These are phyloP conservation scores for Silybum marianum DNA, from an alignment of 129 eudicot genomes.

Conservation along the genomic window DNA sequence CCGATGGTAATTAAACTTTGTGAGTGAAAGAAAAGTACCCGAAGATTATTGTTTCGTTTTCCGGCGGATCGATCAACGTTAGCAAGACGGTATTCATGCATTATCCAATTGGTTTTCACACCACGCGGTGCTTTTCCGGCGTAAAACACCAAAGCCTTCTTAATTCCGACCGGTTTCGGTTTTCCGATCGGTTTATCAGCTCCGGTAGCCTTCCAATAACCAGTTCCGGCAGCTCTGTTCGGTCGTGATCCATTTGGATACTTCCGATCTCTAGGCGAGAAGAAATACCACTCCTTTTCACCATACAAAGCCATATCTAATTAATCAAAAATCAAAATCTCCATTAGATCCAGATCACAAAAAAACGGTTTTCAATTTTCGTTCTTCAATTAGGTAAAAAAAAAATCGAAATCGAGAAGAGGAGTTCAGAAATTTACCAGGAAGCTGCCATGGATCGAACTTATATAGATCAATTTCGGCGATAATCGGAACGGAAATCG, in stretches of 20 bases:
- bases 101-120: constrained; percentile 70
- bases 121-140: constrained; percentile 79
- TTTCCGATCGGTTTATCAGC: constrained; percentile 74
- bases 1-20: background rate
- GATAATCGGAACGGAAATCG: constrained; percentile 51
- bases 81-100: constrained; percentile 74
- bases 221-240: constrained; percentile 70
- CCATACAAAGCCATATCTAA: constrained; percentile 66
- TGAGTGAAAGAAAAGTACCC: constrained; percentile 39
- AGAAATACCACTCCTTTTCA: constrained; percentile 74
- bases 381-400: background rate
- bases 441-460: constrained; percentile 79
- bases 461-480: constrained; percentile 73
- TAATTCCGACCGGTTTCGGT: constrained; percentile 62
- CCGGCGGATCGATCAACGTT: constrained; percentile 71
- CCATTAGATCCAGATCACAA: background rate
- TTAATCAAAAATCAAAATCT: background rate
- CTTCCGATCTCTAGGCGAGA: constrained; percentile 67
- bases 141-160: constrained; percentile 68
- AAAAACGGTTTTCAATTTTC: background rate
- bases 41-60: constrained; percentile 52
- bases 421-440: constrained; percentile 35
- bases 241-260: constrained; percentile 70
- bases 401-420: background rate
- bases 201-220: constrained; percentile 78